These are phyloP conservation scores for Kregervanrija delftensis DNA, from an alignment of 805 yeast genomes.

Conservation along the genomic window DNA sequence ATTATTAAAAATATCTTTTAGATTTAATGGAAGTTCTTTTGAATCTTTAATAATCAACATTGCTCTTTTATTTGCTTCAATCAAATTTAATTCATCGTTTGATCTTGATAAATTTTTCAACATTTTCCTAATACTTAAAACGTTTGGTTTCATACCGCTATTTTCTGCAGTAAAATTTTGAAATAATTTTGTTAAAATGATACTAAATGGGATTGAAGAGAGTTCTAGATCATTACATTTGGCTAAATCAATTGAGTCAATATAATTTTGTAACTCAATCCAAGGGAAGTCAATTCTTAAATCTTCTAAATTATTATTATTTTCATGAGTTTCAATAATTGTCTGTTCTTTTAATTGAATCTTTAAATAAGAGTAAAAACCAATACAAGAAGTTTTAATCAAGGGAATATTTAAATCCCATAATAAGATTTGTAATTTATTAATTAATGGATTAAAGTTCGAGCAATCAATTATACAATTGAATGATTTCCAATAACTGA, in stretches of 20 bases:
- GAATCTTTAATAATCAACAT: constrained; percentile 36
- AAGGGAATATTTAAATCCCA: constrained; percentile 47
- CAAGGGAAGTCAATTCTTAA: constrained; percentile 66
- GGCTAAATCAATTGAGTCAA: constrained; percentile 44
- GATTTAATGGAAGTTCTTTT: constrained; percentile 25
- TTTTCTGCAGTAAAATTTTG: constrained; percentile 30
- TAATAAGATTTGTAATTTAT: constrained; percentile 28
- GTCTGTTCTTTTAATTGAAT: constrained; percentile 50
- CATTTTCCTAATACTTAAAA: constrained; percentile 14
- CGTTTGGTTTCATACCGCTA: constrained; percentile 10
- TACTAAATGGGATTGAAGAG: constrained; percentile 65
- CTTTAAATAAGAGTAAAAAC: constrained; percentile 60
- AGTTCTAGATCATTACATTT: constrained; percentile 36
- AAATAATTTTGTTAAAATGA: constrained; percentile 51
- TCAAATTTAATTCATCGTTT: constrained; percentile 30
- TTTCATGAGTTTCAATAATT: constrained; percentile 68
- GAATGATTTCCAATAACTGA: constrained; percentile 40
- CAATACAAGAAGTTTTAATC: constrained; percentile 43
- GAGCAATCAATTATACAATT: constrained; percentile 39
- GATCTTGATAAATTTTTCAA: constrained; percentile 9
- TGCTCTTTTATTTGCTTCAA: constrained; percentile 32
- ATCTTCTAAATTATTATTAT: constrained; percentile 43
- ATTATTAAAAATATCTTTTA: constrained; percentile 22
- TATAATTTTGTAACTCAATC: constrained; percentile 51
- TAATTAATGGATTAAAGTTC: constrained; percentile 4